These are phyloP conservation scores for Pisolithus orientalis DNA, from an alignment of 768 basidiomycete genomes.

Conservation along the genomic window DNA sequence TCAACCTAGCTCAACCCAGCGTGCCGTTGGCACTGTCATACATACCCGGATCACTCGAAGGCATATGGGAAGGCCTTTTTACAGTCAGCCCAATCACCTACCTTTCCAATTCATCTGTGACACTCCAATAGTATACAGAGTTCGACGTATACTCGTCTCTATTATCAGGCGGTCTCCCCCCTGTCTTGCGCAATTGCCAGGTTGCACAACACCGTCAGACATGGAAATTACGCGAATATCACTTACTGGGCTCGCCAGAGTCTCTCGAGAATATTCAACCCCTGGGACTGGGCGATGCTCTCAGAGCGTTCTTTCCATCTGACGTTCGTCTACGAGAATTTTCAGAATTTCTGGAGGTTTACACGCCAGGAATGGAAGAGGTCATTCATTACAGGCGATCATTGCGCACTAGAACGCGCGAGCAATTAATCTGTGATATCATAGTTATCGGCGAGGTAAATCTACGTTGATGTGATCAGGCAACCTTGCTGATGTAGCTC, in stretches of 20 bases:
- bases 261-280: slow-evolving; percentile 23
- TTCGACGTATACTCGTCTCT: slow-evolving; percentile 80
- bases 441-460: slow-evolving; percentile 70
- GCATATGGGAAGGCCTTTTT: slow-evolving; percentile 77
- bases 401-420: slow-evolving; percentile 17
- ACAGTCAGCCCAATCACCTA: slow-evolving; percentile 42
- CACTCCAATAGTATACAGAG: slow-evolving; percentile 57
- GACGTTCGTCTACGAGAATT: slow-evolving; percentile 46
- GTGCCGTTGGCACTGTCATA: slow-evolving; percentile 42
- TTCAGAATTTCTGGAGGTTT: slow-evolving; percentile 41
- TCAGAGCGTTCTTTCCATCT: slow-evolving; percentile 55
- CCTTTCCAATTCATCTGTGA: background rate
- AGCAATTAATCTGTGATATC: slow-evolving; percentile 43
- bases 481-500: slow-evolving; percentile 4
- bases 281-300: slow-evolving; percentile 52
- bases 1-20: slow-evolving; percentile 31
- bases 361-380: slow-evolving; percentile 33
- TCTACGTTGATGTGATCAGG: background rate
- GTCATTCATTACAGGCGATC: slow-evolving; percentile 24
- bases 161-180: slow-evolving; percentile 60
- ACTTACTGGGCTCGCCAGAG: slow-evolving; percentile 37
- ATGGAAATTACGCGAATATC: slow-evolving; percentile 80
- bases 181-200: slow-evolving; percentile 62
- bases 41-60: slow-evolving; percentile 63
- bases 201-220: slow-evolving; percentile 85